Evolutionary conservation across 1,284 basidiomycete genomes (phyloP).

Genomic region (Leccinum cinnamomeum): DNA sequence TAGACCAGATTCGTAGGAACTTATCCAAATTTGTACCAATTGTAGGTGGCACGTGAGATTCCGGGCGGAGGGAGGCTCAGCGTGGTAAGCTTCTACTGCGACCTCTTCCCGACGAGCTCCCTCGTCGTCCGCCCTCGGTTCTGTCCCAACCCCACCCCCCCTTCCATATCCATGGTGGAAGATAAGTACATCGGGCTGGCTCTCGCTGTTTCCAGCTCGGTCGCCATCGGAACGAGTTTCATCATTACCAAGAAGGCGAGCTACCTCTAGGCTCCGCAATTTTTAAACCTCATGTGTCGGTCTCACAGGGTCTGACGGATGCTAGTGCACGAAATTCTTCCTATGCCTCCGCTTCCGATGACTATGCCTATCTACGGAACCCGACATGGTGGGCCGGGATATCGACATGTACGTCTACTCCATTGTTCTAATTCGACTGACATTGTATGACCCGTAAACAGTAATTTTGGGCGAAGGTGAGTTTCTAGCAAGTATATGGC

Average conservation of each 20-base stretch:
- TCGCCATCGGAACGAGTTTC: conserved; percentile 89
- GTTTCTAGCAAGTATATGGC: conserved; percentile 6
- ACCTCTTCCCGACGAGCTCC: conserved; percentile 11
- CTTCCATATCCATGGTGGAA: conserved; percentile 60
- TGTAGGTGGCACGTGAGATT: conserved; percentile 19
- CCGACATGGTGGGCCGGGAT: conserved; percentile 99
- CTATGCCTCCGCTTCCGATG: conserved; percentile 70
- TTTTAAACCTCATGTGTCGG: conserved; percentile 12
- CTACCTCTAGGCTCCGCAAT: conserved; percentile 1
- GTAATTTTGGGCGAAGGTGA: conserved; percentile 90
- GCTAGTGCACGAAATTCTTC: conserved; percentile 57
- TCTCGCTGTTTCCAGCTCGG: conserved; percentile 80
- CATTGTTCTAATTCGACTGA: conserved; percentile 4
- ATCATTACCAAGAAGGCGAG: conserved; percentile 96
- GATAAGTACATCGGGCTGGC: conserved; percentile 92
- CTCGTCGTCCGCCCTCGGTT: conserved; percentile 7
- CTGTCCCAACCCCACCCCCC: neutral
- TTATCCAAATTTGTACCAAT: neutral
- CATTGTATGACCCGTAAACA: conserved; percentile 33
- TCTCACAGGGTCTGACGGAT: conserved; percentile 75
- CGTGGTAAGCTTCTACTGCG: conserved; percentile 7
- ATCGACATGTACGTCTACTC: conserved; percentile 72
- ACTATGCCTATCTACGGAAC: conserved; percentile 85
- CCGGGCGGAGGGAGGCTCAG: neutral
- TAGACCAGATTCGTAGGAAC: neutral